Base-by-base conservation (phyloP, 805 yeast species). In the Candida nonsorbophila region DNA sequence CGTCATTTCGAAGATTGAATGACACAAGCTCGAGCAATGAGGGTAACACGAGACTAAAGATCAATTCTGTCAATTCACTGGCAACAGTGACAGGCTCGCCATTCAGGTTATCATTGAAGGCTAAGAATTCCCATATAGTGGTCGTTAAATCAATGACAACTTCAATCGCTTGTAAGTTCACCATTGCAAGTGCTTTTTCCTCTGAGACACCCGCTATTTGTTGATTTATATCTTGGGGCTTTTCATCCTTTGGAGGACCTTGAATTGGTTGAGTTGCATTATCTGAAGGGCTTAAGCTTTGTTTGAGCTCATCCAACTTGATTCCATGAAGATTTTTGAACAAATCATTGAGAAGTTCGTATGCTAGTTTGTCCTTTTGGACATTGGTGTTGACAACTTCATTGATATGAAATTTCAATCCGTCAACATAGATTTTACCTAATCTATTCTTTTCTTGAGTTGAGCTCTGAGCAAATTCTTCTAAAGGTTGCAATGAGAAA, bases 141-240 rank as follows among this genome's bases (percentile, higher is more conserved):
- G 96, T 76, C 14, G 85, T 62, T 18, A 90, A 52, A 51, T 90
- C 97, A 14, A 88, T 55, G 0, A 82, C 65, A 1, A 80, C 67
- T 42, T 85, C 94, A 14, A 83, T 58, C 4, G 83, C 67, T 39
- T 79, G 79, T 27, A 82, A 54, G 28, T 72, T 68, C 24, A 68
- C 55, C 38, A 71, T 69, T 3, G 83, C 74, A 9, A 47, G 47
- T 6, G 55, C 46, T 32, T 71, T 65, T 24, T 58, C 62, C 16
- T 61, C 62, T 3, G 68, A 51, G 23, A 56, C 58, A 9, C 49
- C 48, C 1, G 40, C 24, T 9, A 48, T 33, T 25, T 41, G 47
- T 20, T 48, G 53, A 25, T 52, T 47, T 7, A 55, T 45, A 27
- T 47, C 53, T 9, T 37, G 23, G 3, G 33, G 27, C 20, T 34